Evolutionary conservation across 2,329 filamentous ascomycete genomes (phyloP).

Genomic region (Aureobasidium sp.): DNA sequence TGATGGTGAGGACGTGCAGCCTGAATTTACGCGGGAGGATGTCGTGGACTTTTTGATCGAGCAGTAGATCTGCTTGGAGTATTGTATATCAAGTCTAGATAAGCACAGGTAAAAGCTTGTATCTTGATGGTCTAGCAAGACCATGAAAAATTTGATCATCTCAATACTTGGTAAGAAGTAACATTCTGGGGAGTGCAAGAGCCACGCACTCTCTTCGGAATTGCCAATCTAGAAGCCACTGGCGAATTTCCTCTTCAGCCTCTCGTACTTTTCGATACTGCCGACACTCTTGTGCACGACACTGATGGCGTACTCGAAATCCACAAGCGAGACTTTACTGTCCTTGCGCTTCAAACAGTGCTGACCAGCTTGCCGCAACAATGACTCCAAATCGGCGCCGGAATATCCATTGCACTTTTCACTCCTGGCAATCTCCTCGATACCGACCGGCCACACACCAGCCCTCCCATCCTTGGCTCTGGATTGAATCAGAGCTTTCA

Average conservation of each 20-base stretch:
- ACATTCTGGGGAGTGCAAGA: no score
- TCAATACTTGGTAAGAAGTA: no score
- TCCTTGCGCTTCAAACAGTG: conserved; percentile 44
- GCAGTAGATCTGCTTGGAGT: no score
- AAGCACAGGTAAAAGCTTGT: no score
- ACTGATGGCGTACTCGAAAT: conserved; percentile 39
- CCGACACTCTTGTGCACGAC: conserved; percentile 47
- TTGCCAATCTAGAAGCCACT: conserved; percentile 12
- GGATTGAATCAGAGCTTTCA: conserved; percentile 58
- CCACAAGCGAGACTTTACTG: conserved; percentile 41
- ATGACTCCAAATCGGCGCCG: conserved; percentile 55
- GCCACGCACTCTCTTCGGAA: no score
- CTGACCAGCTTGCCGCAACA: conserved; percentile 54
- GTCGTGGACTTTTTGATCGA: no score
- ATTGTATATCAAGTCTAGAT: no score
- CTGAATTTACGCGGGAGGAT: no score
- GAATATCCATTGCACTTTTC: conserved; percentile 68
- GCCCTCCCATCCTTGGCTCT: conserved; percentile 41
- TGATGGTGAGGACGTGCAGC: no score
- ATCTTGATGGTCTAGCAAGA: no score
- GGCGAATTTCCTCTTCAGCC: conserved; percentile 33
- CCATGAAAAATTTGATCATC: no score
- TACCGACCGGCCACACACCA: conserved; percentile 16
- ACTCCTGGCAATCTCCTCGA: conserved; percentile 55
- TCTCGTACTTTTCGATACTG: conserved; percentile 52